Percentiles rank a stretch among this genome's conserved stretches.
These are phyloP conservation scores for Colletotrichum lindemuthianum DNA, from an alignment of 2,329 filamentous ascomycete species.

Conservation along the genomic window DNA sequence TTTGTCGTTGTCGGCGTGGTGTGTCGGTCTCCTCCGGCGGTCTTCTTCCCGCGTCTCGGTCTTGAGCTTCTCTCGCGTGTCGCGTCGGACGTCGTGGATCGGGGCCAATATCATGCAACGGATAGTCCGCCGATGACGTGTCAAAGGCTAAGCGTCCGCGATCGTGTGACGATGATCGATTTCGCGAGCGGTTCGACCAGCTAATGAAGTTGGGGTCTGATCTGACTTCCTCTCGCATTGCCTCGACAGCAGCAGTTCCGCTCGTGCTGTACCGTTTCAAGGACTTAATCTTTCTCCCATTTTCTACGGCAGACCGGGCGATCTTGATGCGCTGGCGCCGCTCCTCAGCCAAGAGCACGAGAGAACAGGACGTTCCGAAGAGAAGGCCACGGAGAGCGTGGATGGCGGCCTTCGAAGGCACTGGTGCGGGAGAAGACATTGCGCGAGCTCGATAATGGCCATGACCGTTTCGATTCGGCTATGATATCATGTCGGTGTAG, in stretches of 20 bases:
- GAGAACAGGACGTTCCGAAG: constrained; percentile 66
- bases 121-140: constrained; percentile 10
- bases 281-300: constrained; percentile 61
- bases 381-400: constrained; percentile 65
- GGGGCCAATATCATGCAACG: constrained; percentile 15
- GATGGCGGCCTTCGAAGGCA: constrained; percentile 65
- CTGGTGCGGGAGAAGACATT: constrained; percentile 59
- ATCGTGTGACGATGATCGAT: constrained; percentile 2
- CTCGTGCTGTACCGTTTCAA: constrained; percentile 44
- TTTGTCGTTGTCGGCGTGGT: background rate
- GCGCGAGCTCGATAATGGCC: constrained; percentile 30
- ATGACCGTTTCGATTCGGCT: constrained; percentile 26
- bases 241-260: constrained; percentile 29
- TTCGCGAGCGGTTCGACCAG: constrained; percentile 39
- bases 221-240: constrained; percentile 40
- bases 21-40: background rate
- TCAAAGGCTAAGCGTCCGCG: background rate
- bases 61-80: constrained; percentile 15
- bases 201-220: constrained; percentile 37
- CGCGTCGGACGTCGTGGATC: constrained; percentile 21
- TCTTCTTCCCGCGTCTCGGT: background rate
- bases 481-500: constrained; percentile 21
- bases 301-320: constrained; percentile 60
- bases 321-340: constrained; percentile 64
- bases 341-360: constrained; percentile 65